Evolutionary conservation across 2,329 filamentous ascomycete species (phyloP), one percentile per base, ranked within the genome.

Genomic region (Pestalotiopsis sp.): DNA sequence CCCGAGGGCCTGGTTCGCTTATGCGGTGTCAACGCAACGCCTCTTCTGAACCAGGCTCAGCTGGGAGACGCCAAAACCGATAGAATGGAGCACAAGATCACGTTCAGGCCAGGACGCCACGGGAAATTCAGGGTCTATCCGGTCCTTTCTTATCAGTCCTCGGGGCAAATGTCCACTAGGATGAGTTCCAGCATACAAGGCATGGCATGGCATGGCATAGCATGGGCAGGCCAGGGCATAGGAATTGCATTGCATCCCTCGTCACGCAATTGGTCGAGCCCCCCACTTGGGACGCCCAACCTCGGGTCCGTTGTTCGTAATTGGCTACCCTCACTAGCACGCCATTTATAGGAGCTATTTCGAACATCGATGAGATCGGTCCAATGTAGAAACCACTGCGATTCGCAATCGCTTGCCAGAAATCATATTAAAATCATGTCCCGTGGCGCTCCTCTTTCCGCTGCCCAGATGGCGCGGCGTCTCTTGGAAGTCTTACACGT

Each of bases 261-360:
- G 36, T 64, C 61, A 64, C 61, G 61, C 61, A 64, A 64, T 64
- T 49, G 61, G 39, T 12, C 20, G 17, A 27, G 31, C n/a, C 39
- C 61, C 61, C 61, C 38, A 45, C 41, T 64, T 45, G 61, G 59
- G 38, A 45, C 38, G 23, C 12, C 38, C 36, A 64, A 41, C 61
- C 38, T 64, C 39, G 61, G 61, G 11, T 14, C 23, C 23, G 38
- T 25, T 27, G 38, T 52, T 45, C 38, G 38, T 64, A 41, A 36
- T 49, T 31, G 61, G 61, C 49, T 41, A 64, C 38, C 17, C 12
- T 64, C 39, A 23, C 61, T 49, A 64, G 39, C 61, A 64, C 61
- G 61, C 61, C 36, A 64, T 64, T 64, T 31, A 49, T 64, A 49
- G 61, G n/a, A 45, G 39, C 14, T 49, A 64, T 64, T 36, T 64